These are phyloP conservation scores for Agarophyton chilense DNA, from an alignment of 23 red algal genomes.

Conservation along the genomic window DNA sequence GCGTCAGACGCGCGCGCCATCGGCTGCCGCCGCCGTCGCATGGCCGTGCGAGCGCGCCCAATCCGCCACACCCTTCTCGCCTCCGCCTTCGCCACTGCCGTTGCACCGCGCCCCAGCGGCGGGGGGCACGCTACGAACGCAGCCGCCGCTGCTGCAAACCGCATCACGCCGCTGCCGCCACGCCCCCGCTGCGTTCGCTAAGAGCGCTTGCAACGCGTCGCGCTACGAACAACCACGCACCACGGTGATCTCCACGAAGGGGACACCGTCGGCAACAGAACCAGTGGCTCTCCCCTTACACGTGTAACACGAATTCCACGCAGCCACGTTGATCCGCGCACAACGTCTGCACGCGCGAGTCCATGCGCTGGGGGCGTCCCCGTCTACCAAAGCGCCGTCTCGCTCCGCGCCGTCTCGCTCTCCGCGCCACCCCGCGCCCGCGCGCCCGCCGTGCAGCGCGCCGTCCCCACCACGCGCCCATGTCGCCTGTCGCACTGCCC, in stretches of 20 bases:
- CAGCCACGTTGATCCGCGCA: slow-evolving; percentile 11
- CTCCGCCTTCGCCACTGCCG: no score
- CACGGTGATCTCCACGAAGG: not conserved
- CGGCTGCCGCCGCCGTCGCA: no score
- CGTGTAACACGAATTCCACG: no score
- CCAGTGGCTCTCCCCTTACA: not conserved
- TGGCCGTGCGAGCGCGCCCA: not conserved
- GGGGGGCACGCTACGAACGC: not conserved
- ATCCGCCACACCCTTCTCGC: no score
- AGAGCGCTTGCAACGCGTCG: no score
- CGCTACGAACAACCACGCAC: no score
- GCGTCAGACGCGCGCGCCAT: not conserved
- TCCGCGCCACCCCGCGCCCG: not conserved
- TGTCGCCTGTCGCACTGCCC: not conserved
- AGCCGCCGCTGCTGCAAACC: no score
- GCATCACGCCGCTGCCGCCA: no score
- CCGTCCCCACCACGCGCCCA: not conserved
- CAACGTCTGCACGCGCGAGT: not conserved
- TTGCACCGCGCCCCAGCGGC: not conserved
- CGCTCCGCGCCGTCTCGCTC: not conserved
- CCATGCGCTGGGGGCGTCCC: not conserved
- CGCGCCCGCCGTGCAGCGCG: no score
- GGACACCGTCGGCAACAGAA: not conserved
- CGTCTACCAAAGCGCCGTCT: not conserved
- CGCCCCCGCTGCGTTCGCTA: no score